Evolutionary conservation across 2,329 filamentous ascomycete genomes (phyloP), one percentile per base, ranked within the genome.

Genomic region (Penicillium glabrum): DNA sequence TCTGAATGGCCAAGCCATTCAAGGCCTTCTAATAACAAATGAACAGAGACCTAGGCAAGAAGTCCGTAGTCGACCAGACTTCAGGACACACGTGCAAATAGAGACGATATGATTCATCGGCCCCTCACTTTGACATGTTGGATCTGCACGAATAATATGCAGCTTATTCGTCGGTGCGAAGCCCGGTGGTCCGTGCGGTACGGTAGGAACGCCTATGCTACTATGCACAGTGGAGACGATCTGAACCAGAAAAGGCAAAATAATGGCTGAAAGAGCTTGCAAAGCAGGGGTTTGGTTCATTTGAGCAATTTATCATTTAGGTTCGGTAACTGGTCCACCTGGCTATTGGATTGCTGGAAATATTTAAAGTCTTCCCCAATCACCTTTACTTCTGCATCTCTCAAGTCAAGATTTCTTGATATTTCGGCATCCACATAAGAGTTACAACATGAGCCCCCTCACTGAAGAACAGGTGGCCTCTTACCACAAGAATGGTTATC

Each of bases 401-500:
- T 41, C 19, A 13, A 39, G 35, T 19, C 35, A 11, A 39, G 9
- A 2, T 39, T 13, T 2, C 9, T 11, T 19, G 9, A 9, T 9
- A 19, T 23, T 33, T 33, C 27, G 23, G 26, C 13, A 6, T 1
- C 37, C 8, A 11, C 10, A 23, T 3, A 41, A 41, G 3, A 13
- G 1, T 0, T 9, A 27, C 19, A 56, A 33, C 5, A 65, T 65
- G 62, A 27, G 37, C 14, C 46, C 51, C 21, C 63, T 65, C 31
- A 65, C 58, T 23, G 45, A 56, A 19, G 61, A 59, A 8, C 61
- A 69, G 31, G 54, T 69, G 10, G 61, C 57, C 35, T 64, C 55
- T 10, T 71, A 66, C 51, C 60, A 71, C 43, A 51, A 63, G 8
- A 61, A 70, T 45, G 68, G 68, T 2, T 71, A 64, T 31, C 61